These are phyloP conservation scores for Pezicula neosporulosa DNA, from an alignment of 2,329 filamentous ascomycete genomes.

Conservation along the genomic window DNA sequence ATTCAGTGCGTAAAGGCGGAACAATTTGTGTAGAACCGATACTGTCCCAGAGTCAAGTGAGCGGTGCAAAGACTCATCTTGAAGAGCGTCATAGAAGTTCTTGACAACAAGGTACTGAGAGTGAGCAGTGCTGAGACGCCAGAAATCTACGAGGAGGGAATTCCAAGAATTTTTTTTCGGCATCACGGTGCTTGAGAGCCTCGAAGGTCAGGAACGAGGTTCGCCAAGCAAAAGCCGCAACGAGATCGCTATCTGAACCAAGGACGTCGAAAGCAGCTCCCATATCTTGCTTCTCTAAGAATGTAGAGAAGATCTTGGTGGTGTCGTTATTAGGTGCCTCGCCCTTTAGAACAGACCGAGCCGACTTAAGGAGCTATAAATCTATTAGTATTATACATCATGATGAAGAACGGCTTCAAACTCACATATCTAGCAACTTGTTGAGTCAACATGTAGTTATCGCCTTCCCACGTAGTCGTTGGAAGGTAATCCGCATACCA, in stretches of 20 bases:
- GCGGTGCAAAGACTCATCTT: constrained; percentile 45
- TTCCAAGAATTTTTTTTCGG: constrained; percentile 78
- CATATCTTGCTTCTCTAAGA: constrained; percentile 62
- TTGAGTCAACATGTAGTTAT: constrained; percentile 81
- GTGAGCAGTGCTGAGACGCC: constrained; percentile 70
- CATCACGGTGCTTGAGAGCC: constrained; percentile 69
- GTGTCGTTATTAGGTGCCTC: constrained; percentile 66
- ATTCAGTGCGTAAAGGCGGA: constrained; percentile 61
- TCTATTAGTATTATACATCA: background rate
- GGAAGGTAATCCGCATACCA: constrained; percentile 77
- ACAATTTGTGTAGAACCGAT: constrained; percentile 59
- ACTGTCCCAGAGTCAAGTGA: constrained; percentile 56
- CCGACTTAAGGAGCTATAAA: constrained; percentile 64
- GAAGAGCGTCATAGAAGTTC: constrained; percentile 72
- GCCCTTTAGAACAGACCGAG: constrained; percentile 64
- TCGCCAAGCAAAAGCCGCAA: constrained; percentile 73
- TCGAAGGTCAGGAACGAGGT: constrained; percentile 73
- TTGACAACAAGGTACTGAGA: constrained; percentile 77
- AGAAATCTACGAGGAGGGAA: constrained; percentile 73
- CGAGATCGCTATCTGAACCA: constrained; percentile 65
- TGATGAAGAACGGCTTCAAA: constrained; percentile 5
- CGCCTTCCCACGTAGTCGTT: constrained; percentile 59
- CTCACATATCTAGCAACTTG: constrained; percentile 69
- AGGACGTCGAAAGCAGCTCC: constrained; percentile 74
- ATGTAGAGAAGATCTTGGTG: constrained; percentile 60